phyloP scores from a whole-genome alignment of 352 stramenopile species.

The Phytophthora sojae region DNA sequence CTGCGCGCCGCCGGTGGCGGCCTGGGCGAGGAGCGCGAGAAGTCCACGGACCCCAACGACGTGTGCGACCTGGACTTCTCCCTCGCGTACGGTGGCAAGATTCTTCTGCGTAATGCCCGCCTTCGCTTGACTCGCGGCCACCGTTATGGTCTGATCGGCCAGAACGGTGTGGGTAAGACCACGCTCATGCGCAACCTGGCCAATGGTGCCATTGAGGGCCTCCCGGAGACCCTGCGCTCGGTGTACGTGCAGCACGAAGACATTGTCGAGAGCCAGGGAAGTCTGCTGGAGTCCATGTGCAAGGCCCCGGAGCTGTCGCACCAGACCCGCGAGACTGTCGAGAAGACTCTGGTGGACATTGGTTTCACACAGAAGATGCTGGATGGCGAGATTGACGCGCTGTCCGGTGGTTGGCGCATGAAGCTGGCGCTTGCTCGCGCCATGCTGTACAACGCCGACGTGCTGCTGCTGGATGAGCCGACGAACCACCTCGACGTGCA shows the following conservation, averaged over 20 bases:
- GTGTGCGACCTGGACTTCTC: constrained; percentile 81
- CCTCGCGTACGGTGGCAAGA: constrained; percentile 90
- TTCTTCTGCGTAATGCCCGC: constrained; percentile 96
- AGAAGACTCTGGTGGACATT: constrained; percentile 86
- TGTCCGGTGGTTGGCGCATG: constrained; percentile 97
- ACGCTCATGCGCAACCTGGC: constrained; percentile 95
- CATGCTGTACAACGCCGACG: constrained; percentile 96
- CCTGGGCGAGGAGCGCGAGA: constrained; percentile 58
- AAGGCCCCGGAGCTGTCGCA: constrained; percentile 78
- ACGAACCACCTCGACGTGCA: constrained; percentile 97
- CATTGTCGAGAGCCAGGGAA: constrained; percentile 91
- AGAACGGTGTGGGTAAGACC: constrained; percentile 98
- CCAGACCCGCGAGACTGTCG: constrained; percentile 77
- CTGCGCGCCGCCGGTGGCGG: constrained; percentile 60
- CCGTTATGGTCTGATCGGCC: constrained; percentile 96
- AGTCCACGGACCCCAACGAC: constrained; percentile 72
- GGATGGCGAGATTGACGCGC: constrained; percentile 92
- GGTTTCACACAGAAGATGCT: constrained; percentile 95
- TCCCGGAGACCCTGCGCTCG: constrained; percentile 93
- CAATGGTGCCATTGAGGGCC: constrained; percentile 90
- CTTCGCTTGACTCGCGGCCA: constrained; percentile 95
- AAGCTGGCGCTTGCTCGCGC: constrained; percentile 95
- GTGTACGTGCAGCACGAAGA: constrained; percentile 98
- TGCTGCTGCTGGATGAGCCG: constrained; percentile 95
- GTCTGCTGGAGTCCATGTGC: constrained; percentile 70